A percentile compares a stretch with the other conserved stretches of the same genome.
Evolutionary conservation across 352 stramenopile genomes (phyloP).

Genomic region (Sclerospora graminicola): DNA sequence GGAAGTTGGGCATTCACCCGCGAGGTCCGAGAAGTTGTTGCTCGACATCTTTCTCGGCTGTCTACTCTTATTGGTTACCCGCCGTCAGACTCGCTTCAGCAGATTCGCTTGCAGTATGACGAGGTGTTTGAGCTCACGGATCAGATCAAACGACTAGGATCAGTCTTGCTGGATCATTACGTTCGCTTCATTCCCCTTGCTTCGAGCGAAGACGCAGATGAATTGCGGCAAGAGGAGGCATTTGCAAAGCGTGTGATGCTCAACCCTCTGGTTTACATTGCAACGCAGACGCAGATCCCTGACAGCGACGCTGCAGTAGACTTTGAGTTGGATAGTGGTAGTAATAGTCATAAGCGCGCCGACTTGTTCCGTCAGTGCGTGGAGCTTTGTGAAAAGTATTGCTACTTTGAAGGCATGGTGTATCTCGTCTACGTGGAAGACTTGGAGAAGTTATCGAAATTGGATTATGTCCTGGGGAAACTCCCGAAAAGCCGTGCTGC

Average conservation of each 20-base stretch:
- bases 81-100: constrained; percentile 5
- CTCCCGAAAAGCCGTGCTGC: constrained; percentile 33
- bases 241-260: constrained; percentile 50
- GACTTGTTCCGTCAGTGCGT: constrained; percentile 51
- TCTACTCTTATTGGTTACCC: constrained; percentile 44
- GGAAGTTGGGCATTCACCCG: constrained; percentile 55
- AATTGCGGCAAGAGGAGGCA: constrained; percentile 48
- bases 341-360: constrained; percentile 32
- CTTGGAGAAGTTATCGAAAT: constrained; percentile 36
- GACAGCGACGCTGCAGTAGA: constrained; percentile 14
- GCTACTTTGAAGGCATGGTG: constrained; percentile 81
- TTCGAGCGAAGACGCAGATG: constrained; percentile 34
- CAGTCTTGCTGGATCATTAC: constrained; percentile 45
- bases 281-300: constrained; percentile 24
- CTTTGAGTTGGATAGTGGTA: constrained; percentile 22
- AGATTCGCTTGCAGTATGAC: constrained; percentile 35
- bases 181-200: constrained; percentile 30
- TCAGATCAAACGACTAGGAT: constrained; percentile 49
- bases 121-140: constrained; percentile 59
- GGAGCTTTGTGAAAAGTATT: constrained; percentile 51
- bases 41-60: constrained; percentile 51
- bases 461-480: constrained; percentile 68
- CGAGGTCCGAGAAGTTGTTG: constrained; percentile 46
- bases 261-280: constrained; percentile 65
- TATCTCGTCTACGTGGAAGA: constrained; percentile 60